These are phyloP conservation scores for Metschnikowia picachoensis DNA, from an alignment of 805 yeast genomes.

Conservation along the genomic window DNA sequence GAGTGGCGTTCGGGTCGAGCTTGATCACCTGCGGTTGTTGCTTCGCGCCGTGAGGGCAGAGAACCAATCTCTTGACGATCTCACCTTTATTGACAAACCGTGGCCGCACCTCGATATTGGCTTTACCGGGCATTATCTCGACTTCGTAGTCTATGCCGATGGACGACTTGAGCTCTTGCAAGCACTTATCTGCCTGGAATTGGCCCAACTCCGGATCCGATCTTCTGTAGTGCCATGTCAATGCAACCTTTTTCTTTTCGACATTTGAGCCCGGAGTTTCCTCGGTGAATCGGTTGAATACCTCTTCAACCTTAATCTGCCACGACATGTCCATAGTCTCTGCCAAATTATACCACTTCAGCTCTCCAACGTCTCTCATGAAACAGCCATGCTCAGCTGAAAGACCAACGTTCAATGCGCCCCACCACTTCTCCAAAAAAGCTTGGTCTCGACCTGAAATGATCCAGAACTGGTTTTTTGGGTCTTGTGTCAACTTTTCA, in stretches of 20 bases:
- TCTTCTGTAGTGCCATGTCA: constrained; percentile 97
- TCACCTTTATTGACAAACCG: constrained; percentile 94
- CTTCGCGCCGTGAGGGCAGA: constrained; percentile 56
- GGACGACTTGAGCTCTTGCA: constrained; percentile 55
- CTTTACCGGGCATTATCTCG: constrained; percentile 96
- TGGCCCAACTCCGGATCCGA: constrained; percentile 92
- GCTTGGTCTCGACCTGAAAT: constrained; percentile 93
- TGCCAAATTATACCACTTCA: constrained; percentile 80
- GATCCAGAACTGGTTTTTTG: constrained; percentile 86
- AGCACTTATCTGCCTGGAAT: constrained; percentile 75
- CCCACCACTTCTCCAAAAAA: constrained; percentile 86
- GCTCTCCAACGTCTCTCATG: constrained; percentile 64
- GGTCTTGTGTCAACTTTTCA: constrained; percentile 62
- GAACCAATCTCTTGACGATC: constrained; percentile 76
- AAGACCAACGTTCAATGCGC: constrained; percentile 67
- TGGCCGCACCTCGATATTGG: constrained; percentile 96
- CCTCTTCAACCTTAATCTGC: constrained; percentile 78
- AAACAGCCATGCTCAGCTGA: constrained; percentile 99
- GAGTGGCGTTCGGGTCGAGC: constrained; percentile 23
- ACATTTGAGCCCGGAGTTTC: constrained; percentile 87
- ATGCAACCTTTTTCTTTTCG: constrained; percentile 86
- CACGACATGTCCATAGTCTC: constrained; percentile 87
- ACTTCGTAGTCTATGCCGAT: constrained; percentile 69
- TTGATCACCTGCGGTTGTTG: constrained; percentile 36
- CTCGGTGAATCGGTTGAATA: constrained; percentile 72